Base-by-base conservation (phyloP, 164 flowering plant genomes). In the Litsea cubeba region DNA sequence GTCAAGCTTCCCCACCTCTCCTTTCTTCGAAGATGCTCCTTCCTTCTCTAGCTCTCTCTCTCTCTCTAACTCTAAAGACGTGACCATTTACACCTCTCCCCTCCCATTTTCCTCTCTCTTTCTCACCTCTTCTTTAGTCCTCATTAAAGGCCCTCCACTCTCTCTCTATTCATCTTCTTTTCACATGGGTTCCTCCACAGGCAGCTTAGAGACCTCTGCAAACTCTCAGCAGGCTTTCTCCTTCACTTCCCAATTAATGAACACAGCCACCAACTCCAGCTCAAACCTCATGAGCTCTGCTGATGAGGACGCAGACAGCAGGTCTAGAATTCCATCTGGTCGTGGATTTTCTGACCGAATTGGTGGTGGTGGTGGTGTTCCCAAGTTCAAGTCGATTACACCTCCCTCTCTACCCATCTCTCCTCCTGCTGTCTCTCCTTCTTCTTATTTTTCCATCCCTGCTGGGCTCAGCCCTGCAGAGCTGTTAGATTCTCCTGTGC, bases 401-500 rank as follows among this genome's bases (percentile, higher is more conserved):
- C 90, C 91, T 64, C 77, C 91, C 72, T 84, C 87, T 18, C 74
- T 88, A 5, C 89, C 92, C 24, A 40, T 88, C 15, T 87, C 93
- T 24, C 89, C 93, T 74, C 79, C 89, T 10, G 73, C 89, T 25
- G 25, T 74, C 67, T 90, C 91, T 51, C 93, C 93, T 78, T 86
- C 96, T 77, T 84, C 90, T 65, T 90, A 74, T 74, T 76, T 86
- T 12, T 66, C 87, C 11, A 69, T 83, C 28, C 83, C 90, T 8
- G 69, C 85, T 62, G 82, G 81, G 40, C 88, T 92, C 3, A 88
- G 88, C 82, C 92, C 90, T 17, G 73, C 90, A 62, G 83, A 84
- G 35, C 81, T 91, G 74, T 69, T 91, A 57, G 91, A 87, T 78
- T 90, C 95, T 0, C 92, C 92, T 72, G 82, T 85, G 2, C 83